Conservation (phyloP, 2,329 filamentous ascomycete genomes). For the Exophiala viscosa region DNA sequence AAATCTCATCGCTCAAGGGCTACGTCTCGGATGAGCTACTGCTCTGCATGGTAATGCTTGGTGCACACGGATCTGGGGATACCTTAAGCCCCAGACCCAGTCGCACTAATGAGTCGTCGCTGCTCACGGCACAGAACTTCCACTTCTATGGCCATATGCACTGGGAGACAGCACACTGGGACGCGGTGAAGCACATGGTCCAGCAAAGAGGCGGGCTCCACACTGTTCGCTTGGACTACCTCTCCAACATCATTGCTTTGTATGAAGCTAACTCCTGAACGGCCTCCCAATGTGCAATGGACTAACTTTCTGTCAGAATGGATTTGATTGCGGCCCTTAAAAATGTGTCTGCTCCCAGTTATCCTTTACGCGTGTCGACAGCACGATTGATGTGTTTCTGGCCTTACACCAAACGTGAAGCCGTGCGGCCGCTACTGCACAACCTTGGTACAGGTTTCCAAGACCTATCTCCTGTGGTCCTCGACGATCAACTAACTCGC, state of each 20-base stretch:
- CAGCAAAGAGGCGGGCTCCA: slow-evolving; percentile 14
- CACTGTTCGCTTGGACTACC: slow-evolving; percentile 3
- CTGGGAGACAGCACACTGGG: slow-evolving; percentile 11
- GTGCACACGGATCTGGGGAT: slow-evolving; percentile 12
- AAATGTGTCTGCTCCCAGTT: background rate
- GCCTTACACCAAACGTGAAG: background rate
- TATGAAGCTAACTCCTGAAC: slow-evolving; percentile 1
- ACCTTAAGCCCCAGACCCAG: slow-evolving; percentile 2
- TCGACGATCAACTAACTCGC: background rate
- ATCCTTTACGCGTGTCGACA: background rate
- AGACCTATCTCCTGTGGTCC: background rate
- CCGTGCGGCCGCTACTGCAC: background rate
- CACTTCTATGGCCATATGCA: slow-evolving; percentile 13
- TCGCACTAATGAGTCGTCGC: background rate
- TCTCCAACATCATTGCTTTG: slow-evolving; percentile 13
- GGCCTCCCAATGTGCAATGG: background rate
- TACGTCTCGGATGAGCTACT: slow-evolving; percentile 7
- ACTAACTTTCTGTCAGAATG: slow-evolving; percentile 1
- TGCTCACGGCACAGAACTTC: slow-evolving; percentile 11
- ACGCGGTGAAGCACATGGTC: slow-evolving; percentile 12
- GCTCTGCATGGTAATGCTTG: slow-evolving; percentile 12
- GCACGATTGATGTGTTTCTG: background rate
- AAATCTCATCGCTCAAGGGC: slow-evolving; percentile 1
- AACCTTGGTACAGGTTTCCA: background rate
- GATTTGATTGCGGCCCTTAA: background rate